These are phyloP conservation scores for Leptographium lundbergii DNA, from an alignment of 2,329 filamentous ascomycete species.

Conservation along the genomic window DNA sequence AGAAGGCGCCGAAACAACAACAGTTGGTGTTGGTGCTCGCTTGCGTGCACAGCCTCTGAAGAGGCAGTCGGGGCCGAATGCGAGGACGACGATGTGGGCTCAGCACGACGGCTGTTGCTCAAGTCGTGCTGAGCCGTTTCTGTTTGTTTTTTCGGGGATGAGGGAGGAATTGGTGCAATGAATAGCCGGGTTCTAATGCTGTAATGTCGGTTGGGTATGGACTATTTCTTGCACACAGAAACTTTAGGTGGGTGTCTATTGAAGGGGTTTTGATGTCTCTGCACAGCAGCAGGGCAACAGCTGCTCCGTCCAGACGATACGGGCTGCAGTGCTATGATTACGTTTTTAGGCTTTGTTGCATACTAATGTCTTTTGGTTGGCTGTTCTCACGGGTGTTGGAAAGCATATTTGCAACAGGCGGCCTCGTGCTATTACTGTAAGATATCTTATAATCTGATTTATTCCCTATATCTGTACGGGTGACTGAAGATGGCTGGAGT, in stretches of 20 bases:
- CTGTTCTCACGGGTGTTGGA: background rate
- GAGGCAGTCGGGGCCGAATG: background rate
- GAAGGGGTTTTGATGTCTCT: background rate
- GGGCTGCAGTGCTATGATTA: background rate
- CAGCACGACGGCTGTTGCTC: background rate
- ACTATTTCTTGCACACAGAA: background rate
- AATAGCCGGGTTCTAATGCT: background rate
- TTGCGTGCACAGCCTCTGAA: background rate
- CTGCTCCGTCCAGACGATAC: background rate
- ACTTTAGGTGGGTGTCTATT: background rate
- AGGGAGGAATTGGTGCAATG: background rate
- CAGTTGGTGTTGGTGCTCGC: background rate
- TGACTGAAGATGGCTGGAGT: no score
- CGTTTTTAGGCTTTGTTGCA: background rate
- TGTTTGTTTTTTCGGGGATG: background rate
- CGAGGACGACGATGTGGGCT: background rate
- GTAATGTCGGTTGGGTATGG: constrained; percentile 4
- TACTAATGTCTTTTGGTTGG: background rate
- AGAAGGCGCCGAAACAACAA: background rate
- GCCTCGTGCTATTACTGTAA: background rate
- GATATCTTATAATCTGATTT: background rate
- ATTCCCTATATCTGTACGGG: background rate
- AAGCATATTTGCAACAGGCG: background rate
- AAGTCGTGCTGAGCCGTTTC: background rate
- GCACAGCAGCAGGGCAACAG: background rate